Conservation (phyloP, 2,329 filamentous ascomycete genomes). For the Zopfia rhizophila region DNA sequence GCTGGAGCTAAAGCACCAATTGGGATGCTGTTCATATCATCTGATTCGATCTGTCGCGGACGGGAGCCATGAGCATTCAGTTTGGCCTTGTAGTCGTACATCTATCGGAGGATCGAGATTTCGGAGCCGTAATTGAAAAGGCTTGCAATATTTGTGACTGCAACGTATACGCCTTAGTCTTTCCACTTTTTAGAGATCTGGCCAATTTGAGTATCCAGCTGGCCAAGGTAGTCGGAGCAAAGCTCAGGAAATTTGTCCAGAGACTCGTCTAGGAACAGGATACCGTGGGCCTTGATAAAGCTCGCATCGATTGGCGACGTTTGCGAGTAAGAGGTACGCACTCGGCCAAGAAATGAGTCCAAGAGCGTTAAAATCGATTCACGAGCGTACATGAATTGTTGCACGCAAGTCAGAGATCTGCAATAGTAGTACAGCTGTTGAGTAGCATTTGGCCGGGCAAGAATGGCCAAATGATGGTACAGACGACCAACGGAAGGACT, state of each 20-base stretch:
- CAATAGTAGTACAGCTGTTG: constrained; percentile 44
- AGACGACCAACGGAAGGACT: constrained; percentile 77
- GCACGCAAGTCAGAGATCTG: constrained; percentile 56
- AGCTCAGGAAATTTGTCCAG: constrained; percentile 58
- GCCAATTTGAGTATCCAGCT: constrained; percentile 66
- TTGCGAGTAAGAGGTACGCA: constrained; percentile 28
- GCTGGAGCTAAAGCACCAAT: background rate
- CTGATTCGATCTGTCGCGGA: too few relatives aligned
- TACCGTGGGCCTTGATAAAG: constrained; percentile 70
- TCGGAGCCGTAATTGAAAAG: constrained; percentile 62
- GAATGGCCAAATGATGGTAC: constrained; percentile 84
- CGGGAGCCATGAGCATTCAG: too few relatives aligned
- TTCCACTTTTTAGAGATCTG: constrained; percentile 60
- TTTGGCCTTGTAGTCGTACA: constrained; percentile 7
- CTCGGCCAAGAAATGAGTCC: background rate
- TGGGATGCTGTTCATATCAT: too few relatives aligned
- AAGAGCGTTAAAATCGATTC: too few relatives aligned
- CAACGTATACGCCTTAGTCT: constrained; percentile 64
- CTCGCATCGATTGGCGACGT: constrained; percentile 61
- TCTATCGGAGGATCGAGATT: constrained; percentile 47
- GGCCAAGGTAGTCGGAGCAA: constrained; percentile 59
- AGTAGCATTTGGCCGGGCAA: constrained; percentile 71
- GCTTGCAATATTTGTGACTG: constrained; percentile 62
- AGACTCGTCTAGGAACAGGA: constrained; percentile 66
- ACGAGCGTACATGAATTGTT: too few relatives aligned